A percentile compares a stretch with the other conserved stretches of the same genome.
These are phyloP conservation scores for Schwanniomyces pseudopolymorphus DNA, from an alignment of 805 yeast genomes.

Conservation along the genomic window DNA sequence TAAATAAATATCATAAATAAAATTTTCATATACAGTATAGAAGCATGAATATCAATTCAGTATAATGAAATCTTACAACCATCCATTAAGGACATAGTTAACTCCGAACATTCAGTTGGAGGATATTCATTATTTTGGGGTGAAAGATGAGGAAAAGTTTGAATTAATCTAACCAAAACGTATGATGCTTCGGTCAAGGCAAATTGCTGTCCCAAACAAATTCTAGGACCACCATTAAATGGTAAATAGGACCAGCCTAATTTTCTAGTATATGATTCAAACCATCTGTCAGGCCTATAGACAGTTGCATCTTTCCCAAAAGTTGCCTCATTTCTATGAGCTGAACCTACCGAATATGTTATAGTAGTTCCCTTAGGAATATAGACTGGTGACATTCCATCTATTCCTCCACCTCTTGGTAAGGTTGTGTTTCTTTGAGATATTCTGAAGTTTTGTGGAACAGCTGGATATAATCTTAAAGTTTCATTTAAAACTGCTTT, in stretches of 20 bases:
- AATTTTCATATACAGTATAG: too few relatives aligned
- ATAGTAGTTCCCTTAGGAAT: conserved; percentile 46
- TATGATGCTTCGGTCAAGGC: conserved; percentile 39
- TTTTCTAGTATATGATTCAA: conserved; percentile 18
- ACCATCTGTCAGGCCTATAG: conserved; percentile 37
- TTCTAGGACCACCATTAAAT: conserved; percentile 39
- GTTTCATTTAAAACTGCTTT: conserved; percentile 48
- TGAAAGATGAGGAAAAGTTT: conserved; percentile 26
- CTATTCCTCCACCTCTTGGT: conserved; percentile 51
- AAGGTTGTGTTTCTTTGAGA: conserved; percentile 47
- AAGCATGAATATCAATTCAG: background rate
- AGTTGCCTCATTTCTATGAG: conserved; percentile 38
- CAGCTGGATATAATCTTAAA: conserved; percentile 47
- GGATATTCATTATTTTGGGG: conserved; percentile 19
- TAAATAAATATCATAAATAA: background rate
- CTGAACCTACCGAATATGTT: conserved; percentile 37
- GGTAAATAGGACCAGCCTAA: conserved; percentile 38
- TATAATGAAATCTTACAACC: conserved; percentile 15
- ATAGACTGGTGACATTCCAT: conserved; percentile 38
- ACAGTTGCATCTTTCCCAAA: conserved; percentile 30
- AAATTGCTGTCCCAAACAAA: conserved; percentile 41
- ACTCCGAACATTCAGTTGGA: conserved; percentile 25
- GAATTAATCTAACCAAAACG: conserved; percentile 26
- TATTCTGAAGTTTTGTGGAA: conserved; percentile 48
- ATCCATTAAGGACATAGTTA: conserved; percentile 26